phyloP scores from a whole-genome alignment of 345 rosid genomes.

The Ailanthus altissimus region DNA sequence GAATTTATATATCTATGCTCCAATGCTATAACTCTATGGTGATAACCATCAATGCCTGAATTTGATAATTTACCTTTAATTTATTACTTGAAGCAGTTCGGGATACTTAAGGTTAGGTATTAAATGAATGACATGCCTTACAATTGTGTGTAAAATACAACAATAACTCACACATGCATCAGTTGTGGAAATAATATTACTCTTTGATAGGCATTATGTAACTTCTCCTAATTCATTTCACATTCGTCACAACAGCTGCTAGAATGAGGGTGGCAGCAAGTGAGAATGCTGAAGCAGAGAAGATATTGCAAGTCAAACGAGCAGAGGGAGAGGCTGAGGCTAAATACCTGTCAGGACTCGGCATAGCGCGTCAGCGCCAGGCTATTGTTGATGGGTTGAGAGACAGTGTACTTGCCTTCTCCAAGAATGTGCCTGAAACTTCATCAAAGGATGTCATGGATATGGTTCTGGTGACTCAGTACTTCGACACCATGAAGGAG shows the following conservation, averaged over 20 bases:
- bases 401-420: slow-evolving; percentile 26
- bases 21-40: no score
- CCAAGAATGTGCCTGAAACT: slow-evolving; percentile 21
- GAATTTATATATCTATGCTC: no score
- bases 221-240: neutral
- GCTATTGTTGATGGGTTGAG: slow-evolving; percentile 28
- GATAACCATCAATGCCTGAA: no score
- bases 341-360: slow-evolving; percentile 23
- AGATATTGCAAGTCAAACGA: slow-evolving; percentile 16
- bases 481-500: slow-evolving; percentile 27
- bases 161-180: no score
- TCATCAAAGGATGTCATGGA: slow-evolving; percentile 22
- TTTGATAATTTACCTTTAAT: no score
- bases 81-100: no score
- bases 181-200: no score
- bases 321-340: slow-evolving; percentile 27
- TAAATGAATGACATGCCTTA: no score
- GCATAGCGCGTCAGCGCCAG: slow-evolving; percentile 26
- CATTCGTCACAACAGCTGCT: slow-evolving; percentile 10
- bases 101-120: no score
- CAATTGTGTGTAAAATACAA: no score
- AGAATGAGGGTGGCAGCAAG: slow-evolving; percentile 24
- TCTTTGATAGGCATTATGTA: neutral
- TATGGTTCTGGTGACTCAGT: slow-evolving; percentile 27
- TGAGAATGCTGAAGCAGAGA: slow-evolving; percentile 28